Evolutionary conservation across 1,139 yeast genomes (phyloP).

Genomic region (Debaryomyces coudertii): DNA sequence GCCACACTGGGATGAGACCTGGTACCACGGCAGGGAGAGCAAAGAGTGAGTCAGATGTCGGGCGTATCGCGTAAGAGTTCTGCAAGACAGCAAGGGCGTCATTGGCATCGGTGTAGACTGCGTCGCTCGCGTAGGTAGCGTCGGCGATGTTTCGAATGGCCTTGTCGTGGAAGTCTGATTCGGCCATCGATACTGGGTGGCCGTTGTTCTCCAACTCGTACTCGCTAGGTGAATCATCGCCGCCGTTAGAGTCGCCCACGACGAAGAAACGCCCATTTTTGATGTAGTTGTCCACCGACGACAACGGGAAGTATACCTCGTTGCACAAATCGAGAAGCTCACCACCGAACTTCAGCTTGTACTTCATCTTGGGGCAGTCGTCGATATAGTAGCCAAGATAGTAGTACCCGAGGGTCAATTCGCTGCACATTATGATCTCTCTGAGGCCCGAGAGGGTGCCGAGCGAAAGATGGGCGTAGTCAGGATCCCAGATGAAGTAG

Average conservation of each 20-base stretch:
- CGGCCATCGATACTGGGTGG: slow-evolving; percentile 18
- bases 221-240: slow-evolving; percentile 16
- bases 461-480: slow-evolving; percentile 64
- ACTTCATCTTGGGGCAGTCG: slow-evolving; percentile 80
- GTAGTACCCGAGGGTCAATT: slow-evolving; percentile 51
- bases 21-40: slow-evolving; percentile 51
- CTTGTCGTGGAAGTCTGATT: slow-evolving; percentile 15
- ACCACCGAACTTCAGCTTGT: slow-evolving; percentile 80
- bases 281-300: slow-evolving; percentile 32
- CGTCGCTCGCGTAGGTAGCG: slow-evolving; percentile 34
- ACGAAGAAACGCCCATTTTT: slow-evolving; percentile 48
- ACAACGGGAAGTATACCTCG: slow-evolving; percentile 48
- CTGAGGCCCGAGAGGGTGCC: slow-evolving; percentile 80
- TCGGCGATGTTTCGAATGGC: slow-evolving; percentile 36
- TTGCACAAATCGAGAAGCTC: slow-evolving; percentile 61
- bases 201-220: slow-evolving; percentile 23
- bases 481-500: slow-evolving; percentile 90
- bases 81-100: slow-evolving; percentile 24
- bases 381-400: slow-evolving; percentile 79
- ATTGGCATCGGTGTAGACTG: slow-evolving; percentile 27
- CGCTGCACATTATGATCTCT: slow-evolving; percentile 60
- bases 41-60: neutral
- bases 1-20: slow-evolving; percentile 54
- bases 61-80: slow-evolving; percentile 9
- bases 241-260: slow-evolving; percentile 22